Percentiles rank a stretch among this genome's conserved stretches.
phyloP scores from a whole-genome alignment of 2,329 filamentous ascomycete species.

The Xylariaceae sp. region DNA sequence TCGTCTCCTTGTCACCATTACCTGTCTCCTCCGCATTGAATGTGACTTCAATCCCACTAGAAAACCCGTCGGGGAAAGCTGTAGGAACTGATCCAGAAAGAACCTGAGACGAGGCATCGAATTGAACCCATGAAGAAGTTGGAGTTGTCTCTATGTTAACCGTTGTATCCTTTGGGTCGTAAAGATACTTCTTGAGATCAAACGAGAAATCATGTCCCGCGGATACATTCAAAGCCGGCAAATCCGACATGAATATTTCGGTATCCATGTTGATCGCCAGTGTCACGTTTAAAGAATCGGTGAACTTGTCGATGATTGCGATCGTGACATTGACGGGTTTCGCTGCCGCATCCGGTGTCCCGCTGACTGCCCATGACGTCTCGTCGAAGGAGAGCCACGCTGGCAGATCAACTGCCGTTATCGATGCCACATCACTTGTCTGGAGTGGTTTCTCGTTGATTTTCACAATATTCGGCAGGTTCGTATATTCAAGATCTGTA shows the following conservation, averaged over 20 bases:
- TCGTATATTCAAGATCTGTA: conserved; percentile 47
- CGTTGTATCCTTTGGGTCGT: conserved; percentile 22
- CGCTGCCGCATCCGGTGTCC: conserved; percentile 58
- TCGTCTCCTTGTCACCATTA: conserved; percentile 22
- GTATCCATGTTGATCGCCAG: conserved; percentile 33
- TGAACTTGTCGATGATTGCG: conserved; percentile 54
- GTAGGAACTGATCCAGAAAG: conserved; percentile 27
- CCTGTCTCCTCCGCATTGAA: conserved; percentile 24
- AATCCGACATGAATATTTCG: conserved; percentile 26
- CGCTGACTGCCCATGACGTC: conserved; percentile 58
- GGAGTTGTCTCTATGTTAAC: conserved; percentile 23
- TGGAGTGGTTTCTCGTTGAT: conserved; percentile 54
- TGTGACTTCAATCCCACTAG: conserved; percentile 13
- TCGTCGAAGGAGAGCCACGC: conserved; percentile 67
- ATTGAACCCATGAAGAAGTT: conserved; percentile 30
- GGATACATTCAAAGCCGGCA: conserved; percentile 28
- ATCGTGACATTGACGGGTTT: conserved; percentile 61
- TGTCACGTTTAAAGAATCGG: conserved; percentile 55
- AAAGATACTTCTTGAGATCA: conserved; percentile 29
- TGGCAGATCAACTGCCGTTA: conserved; percentile 52
- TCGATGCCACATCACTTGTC: conserved; percentile 46
- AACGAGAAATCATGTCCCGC: conserved; percentile 28
- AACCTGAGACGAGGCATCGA: conserved; percentile 24
- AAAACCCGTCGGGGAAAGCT: conserved; percentile 4
- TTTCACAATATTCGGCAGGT: conserved; percentile 48